Conservation (phyloP, 2,329 filamentous ascomycete genomes). For the Akanthomyces muscarius region DNA sequence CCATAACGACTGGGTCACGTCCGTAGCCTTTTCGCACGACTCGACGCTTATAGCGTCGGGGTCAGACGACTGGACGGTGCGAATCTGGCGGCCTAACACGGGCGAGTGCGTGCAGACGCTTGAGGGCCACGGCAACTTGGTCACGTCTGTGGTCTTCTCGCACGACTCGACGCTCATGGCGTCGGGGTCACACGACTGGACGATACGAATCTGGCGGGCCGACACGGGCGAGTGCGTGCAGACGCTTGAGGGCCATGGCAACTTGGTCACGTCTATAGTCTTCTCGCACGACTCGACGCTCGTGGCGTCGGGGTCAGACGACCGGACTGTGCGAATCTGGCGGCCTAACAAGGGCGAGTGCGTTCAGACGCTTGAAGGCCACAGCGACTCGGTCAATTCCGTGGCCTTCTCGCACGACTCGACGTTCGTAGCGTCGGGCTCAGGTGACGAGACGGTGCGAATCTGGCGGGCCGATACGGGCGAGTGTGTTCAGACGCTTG, state of each 20-base stretch:
- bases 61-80: too few species aligned
- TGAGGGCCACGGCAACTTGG: not conserved
- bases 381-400: too few species aligned
- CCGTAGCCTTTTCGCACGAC: too few species aligned
- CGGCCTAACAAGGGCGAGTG: too few species aligned
- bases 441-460: not conserved
- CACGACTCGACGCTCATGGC: conserved; percentile 19
- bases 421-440: not conserved
- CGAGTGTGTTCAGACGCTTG: not conserved
- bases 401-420: not conserved
- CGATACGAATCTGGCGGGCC: not conserved
- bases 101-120: not conserved
- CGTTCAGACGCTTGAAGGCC: too few species aligned
- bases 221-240: not conserved
- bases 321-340: too few species aligned
- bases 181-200: not conserved
- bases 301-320: too few species aligned
- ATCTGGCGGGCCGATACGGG: not conserved
- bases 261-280: not conserved
- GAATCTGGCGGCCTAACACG: too few species aligned
- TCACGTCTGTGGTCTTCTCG: not conserved
- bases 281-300: not conserved
- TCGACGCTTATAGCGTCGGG: too few species aligned
- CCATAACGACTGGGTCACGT: too few species aligned
- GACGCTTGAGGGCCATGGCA: not conserved